Percentiles rank a stretch among this genome's conserved stretches.
phyloP scores from a whole-genome alignment of 2,329 filamentous ascomycete genomes.

The Venturia asperata region DNA sequence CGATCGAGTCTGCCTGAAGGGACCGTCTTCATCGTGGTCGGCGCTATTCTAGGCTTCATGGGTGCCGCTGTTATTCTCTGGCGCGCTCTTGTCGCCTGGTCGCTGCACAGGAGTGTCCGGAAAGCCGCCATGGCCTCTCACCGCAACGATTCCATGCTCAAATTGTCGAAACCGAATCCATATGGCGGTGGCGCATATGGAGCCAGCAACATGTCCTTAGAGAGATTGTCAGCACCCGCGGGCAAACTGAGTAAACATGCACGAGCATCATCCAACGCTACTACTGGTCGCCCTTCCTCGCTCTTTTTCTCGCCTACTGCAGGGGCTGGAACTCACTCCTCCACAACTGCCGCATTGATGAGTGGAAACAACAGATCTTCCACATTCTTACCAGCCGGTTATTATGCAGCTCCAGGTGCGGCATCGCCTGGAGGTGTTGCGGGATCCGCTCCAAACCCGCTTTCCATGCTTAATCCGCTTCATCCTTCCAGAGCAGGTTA shows the following conservation, averaged over 20 bases:
- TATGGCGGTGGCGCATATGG: conserved; percentile 36
- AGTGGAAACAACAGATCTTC: conserved; percentile 55
- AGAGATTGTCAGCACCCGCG: conserved; percentile 18
- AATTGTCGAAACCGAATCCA: conserved; percentile 48
- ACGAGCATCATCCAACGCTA: conserved; percentile 27
- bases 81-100: conserved; percentile 81
- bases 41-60: conserved; percentile 77
- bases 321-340: conserved; percentile 45
- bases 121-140: conserved; percentile 73
- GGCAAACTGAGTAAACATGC: conserved; percentile 31
- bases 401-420: conserved; percentile 67
- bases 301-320: conserved; percentile 96
- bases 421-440: conserved; percentile 34
- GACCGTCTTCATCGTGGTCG: conserved; percentile 93
- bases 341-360: conserved; percentile 22
- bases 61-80: conserved; percentile 76
- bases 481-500: conserved; percentile 27
- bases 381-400: conserved; percentile 80
- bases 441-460: background rate
- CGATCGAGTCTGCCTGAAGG: conserved; percentile 79
- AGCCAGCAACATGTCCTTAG: conserved; percentile 17
- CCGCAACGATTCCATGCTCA: conserved; percentile 47
- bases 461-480: conserved; percentile 29
- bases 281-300: conserved; percentile 21
- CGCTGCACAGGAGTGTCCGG: conserved; percentile 84